Percentiles rank a stretch among this genome's conserved stretches.
These are phyloP conservation scores for Alternaria brassicae DNA, from an alignment of 2,329 filamentous ascomycete genomes.

Conservation along the genomic window DNA sequence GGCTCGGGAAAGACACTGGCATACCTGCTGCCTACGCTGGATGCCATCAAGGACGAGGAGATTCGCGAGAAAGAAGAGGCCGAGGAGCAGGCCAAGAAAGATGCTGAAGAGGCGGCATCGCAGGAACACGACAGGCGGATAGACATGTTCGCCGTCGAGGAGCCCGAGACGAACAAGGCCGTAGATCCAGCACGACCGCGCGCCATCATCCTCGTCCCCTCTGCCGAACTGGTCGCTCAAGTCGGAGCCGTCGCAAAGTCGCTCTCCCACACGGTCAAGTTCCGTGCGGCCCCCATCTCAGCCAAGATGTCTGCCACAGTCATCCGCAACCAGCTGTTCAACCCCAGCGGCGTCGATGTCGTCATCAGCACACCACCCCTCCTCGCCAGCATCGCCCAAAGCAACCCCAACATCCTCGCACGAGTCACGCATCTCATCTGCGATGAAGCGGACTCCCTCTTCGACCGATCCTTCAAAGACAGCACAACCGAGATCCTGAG, in stretches of 20 bases:
- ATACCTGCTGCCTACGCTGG: constrained; percentile 83
- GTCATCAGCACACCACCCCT: constrained; percentile 89
- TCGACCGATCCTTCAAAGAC: constrained; percentile 90
- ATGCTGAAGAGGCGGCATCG: constrained; percentile 57
- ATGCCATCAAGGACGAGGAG: constrained; percentile 79
- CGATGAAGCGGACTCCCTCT: constrained; percentile 94
- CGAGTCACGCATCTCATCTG: constrained; percentile 87
- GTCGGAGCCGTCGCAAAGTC: constrained; percentile 81
- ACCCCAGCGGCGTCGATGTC: constrained; percentile 80
- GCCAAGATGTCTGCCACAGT: constrained; percentile 76
- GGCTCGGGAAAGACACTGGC: constrained; percentile 96
- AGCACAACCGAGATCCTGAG: constrained; percentile 85
- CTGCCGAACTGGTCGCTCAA: constrained; percentile 88
- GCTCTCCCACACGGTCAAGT: constrained; percentile 85
- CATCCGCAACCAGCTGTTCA: constrained; percentile 86
- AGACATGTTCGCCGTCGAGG: constrained; percentile 67
- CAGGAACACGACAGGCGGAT: constrained; percentile 35
- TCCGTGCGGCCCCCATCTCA: constrained; percentile 82
- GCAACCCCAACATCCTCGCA: constrained; percentile 91
- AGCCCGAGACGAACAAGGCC: constrained; percentile 62
- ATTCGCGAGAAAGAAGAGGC: constrained; percentile 58
- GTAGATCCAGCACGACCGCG: constrained; percentile 80
- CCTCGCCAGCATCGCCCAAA: constrained; percentile 83
- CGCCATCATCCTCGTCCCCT: constrained; percentile 87
- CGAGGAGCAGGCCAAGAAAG: constrained; percentile 60